Conservation (phyloP, 31 red algal species). For the Odonthalia washingtoniensis region DNA sequence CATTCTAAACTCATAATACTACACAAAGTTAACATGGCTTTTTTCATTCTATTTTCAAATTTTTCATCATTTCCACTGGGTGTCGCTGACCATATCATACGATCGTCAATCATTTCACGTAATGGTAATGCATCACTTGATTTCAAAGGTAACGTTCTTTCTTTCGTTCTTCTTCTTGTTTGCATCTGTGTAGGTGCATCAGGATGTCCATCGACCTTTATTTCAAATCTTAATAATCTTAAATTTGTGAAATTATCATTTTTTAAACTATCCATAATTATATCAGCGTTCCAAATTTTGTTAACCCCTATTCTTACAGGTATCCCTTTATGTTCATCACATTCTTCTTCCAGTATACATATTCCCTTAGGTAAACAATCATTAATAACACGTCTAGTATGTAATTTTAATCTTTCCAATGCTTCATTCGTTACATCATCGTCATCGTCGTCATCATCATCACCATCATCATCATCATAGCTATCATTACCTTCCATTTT, state of each 20-base stretch:
- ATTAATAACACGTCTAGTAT: slow-evolving; percentile 47
- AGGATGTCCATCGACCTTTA: slow-evolving; percentile 61
- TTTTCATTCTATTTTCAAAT: slow-evolving; percentile 24
- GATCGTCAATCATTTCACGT: slow-evolving; percentile 70
- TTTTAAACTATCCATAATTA: slow-evolving; percentile 71
- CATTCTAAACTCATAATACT: slow-evolving; percentile 64
- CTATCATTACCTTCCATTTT: slow-evolving; percentile 1
- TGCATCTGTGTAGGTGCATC: slow-evolving; percentile 52
- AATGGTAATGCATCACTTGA: slow-evolving; percentile 54
- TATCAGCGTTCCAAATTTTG: slow-evolving; percentile 61
- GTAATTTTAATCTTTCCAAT: slow-evolving; percentile 38
- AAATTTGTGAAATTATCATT: slow-evolving; percentile 57
- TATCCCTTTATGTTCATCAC: slow-evolving; percentile 40
- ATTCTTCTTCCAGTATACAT: slow-evolving; percentile 31
- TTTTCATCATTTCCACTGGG: background rate
- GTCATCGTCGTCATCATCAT: background rate
- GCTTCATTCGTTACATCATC: slow-evolving; percentile 43
- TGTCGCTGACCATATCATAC: slow-evolving; percentile 65
- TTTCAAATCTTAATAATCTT: slow-evolving; percentile 51
- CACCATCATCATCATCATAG: slow-evolving; percentile 30
- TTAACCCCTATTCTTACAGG: slow-evolving; percentile 64
- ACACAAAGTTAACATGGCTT: slow-evolving; percentile 42
- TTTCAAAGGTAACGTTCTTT: slow-evolving; percentile 44
- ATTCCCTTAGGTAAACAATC: slow-evolving; percentile 53
- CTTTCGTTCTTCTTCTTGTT: slow-evolving; percentile 29